phyloP scores from a whole-genome alignment of 2,329 filamentous ascomycete genomes.

The Colletotrichum agaves region DNA sequence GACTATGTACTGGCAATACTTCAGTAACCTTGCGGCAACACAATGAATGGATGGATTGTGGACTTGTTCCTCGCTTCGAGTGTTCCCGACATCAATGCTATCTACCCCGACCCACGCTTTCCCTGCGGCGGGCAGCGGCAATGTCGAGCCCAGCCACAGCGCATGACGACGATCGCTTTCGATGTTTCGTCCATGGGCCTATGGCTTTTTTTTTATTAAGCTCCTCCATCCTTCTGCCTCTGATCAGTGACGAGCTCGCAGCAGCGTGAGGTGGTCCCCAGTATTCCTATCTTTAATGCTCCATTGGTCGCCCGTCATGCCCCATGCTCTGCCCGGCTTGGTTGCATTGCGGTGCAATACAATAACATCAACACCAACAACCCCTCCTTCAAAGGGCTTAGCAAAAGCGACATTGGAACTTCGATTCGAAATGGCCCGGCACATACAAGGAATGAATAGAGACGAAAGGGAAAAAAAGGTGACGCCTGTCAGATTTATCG shows the following conservation, averaged over 20 bases:
- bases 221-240: not conserved
- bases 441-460: too few species aligned
- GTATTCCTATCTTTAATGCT: not conserved
- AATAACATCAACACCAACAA: too few species aligned
- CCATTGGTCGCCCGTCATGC: not conserved
- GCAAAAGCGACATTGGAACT: too few species aligned
- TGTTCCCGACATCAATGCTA: slow-evolving; percentile 7
- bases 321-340: not conserved
- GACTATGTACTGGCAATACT: too few species aligned
- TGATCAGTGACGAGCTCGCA: not conserved
- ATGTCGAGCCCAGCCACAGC: not conserved
- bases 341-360: not conserved
- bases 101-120: slow-evolving; percentile 9
- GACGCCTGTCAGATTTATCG: not conserved
- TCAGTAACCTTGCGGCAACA: too few species aligned
- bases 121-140: slow-evolving; percentile 1
- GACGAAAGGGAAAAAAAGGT: not conserved
- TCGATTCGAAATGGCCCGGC: too few species aligned
- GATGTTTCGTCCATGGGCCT: not conserved
- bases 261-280: not conserved
- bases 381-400: too few species aligned
- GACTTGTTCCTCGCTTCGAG: not conserved
- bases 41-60: not conserved
- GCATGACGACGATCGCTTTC: slow-evolving; percentile 7
- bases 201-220: not conserved